Evolutionary conservation across 176 grass and related monocot species (phyloP), one percentile per base, ranked within the genome.

Genomic region (Lolium rigidum): DNA sequence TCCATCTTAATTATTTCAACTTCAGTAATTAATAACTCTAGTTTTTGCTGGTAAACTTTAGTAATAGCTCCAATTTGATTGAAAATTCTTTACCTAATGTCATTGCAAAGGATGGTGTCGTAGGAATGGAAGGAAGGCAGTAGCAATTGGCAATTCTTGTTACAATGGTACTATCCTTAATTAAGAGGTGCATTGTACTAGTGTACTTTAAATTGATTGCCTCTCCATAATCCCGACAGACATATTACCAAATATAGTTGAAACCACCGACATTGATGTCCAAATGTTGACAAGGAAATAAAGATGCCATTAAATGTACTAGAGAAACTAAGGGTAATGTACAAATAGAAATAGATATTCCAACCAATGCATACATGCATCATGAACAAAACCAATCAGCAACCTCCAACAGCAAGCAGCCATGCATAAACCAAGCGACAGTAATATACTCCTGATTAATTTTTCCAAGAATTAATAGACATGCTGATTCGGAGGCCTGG

Each of bases 281-380:
- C 4, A 26, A 54, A 25, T 14, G 77, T 50, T 82, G 51, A 70
- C 71, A 80, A n/a, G n/a, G 9, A 56, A 80, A 50, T 31, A 14
- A 84, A 58, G 24, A 59, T 38, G 13, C 20, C 65, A 84, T 35
- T 61, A 71, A 52, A 35, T 51, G 67, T 21, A 37, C 13, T 13
- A 24, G 7, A 56, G 21, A 48, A 66, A 85, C 12, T 61, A 75
- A 73, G 0, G 41, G 37, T 54, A 79, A 79, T 14, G 28, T 70
- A 24, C 57, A 20, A 68, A 28, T 22, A 51, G 80, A 20, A 68
- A 28, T 22, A 51, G 80, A 64, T 13, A 78, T 6, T 25, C 63
- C 22, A 72, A 89, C 76, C 82, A 85, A 74, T 84, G 54, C 16
- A 54, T 26, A 83, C 80, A 74, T 84, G 54, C 16, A 54, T 26